A percentile compares a stretch with the other conserved stretches of the same genome.
Conservation (phyloP, 495 filamentous ascomycete genomes). For the Penicillium silybi region DNA sequence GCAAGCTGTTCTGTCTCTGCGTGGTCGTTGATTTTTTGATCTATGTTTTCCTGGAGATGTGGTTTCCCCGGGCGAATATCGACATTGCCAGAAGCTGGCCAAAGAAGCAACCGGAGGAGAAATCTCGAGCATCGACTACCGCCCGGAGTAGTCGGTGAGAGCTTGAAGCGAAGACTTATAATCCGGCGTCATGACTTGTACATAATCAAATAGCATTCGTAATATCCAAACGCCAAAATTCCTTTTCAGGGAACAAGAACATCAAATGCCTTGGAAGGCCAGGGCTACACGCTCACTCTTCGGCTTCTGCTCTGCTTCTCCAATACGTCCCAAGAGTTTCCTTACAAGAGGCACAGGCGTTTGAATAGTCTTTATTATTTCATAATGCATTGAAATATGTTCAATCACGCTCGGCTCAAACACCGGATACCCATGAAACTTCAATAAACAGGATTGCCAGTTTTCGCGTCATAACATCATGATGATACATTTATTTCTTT, state of each 20-base stretch:
- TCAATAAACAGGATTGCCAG: neutral
- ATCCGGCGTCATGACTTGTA: neutral
- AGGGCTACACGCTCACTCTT: too few species aligned
- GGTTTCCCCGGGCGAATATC: conserved; percentile 77
- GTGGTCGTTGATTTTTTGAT: conserved; percentile 91
- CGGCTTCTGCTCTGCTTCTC: too few species aligned
- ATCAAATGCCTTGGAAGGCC: neutral
- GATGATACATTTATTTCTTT: neutral
- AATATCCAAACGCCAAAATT: neutral
- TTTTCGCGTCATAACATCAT: neutral
- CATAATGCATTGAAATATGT: neutral
- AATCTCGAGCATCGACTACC: conserved; percentile 4
- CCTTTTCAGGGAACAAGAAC: neutral
- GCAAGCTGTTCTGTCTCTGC: conserved; percentile 92
- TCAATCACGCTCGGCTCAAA: neutral
- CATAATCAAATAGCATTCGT: neutral
- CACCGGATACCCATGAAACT: neutral
- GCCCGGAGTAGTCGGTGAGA: conserved; percentile 9
- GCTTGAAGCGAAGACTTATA: neutral
- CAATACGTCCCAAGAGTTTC: too few species aligned
- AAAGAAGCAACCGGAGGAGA: conserved; percentile 50
- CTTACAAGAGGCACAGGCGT: too few species aligned
- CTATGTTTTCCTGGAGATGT: conserved; percentile 81
- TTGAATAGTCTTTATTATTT: neutral
- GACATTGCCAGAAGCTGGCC: conserved; percentile 92